Base-by-base conservation (phyloP, 2,329 filamentous ascomycete species). In the Fusarium brevicatenulatum region DNA sequence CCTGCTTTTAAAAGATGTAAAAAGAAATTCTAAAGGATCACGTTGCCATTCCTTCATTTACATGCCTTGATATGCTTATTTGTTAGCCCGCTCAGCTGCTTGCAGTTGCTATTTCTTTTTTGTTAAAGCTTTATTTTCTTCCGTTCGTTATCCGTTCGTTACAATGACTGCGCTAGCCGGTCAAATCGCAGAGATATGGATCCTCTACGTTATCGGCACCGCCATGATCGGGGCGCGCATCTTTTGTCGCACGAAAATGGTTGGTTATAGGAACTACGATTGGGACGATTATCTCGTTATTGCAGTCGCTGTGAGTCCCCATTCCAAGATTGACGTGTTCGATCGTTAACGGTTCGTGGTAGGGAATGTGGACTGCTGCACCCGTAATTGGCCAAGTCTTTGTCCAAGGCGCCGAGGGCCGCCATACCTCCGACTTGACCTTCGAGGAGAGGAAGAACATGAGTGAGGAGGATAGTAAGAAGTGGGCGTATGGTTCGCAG, bases 161-260 rank as follows among this genome's bases (percentile, higher is more conserved):
- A 54, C 30, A 8, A 70, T 68, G 66, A 43, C 59, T 11, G 30
- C 39, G 4, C 13, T 59, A 2, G 30, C 63, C 16, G 49, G 49
- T 8, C 73, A 76, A 21, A 54, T 80, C 21, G 76, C 77, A 5
- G 81, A 83, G 57, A 81, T 81, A 76, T 83, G 81, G 82, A 70
- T 77, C 52, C 76, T 83, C n/a, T 83, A 80, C 63, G 56, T 70
- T 9, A 50, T 82, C 8, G 82, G 81, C 2, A 78, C 73, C 23
- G 19, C 77, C 2, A 76, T 79, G 54, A 82, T 83, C 28, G 75
- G 74, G 9, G 62, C 78, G 13, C 75, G 82, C 18, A 65, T 81
- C 3, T 79, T 81, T 43, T 79, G 77, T 30, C 77, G 82, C 7
- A 79, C 76, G 2, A 79, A 76, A 34, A 68, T 82, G 55, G 81